Base-by-base conservation (phyloP, 2,329 filamentous ascomycete genomes). In the Chaetomium strumarium region DNA sequence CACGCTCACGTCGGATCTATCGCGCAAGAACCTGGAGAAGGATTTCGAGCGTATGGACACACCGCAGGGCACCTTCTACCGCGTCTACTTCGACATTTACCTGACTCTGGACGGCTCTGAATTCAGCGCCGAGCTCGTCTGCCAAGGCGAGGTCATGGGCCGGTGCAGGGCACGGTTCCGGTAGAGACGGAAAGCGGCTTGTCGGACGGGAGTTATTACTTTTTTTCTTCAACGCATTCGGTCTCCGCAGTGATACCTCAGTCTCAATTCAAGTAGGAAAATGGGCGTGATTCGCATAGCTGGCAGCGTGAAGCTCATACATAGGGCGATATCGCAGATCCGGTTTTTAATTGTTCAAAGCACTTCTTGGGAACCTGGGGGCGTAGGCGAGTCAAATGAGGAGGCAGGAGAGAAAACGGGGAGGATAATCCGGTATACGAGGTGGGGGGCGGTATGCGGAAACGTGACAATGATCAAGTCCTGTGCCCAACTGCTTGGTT, bases 41-140 rank as follows among this genome's bases (percentile, higher is more conserved):
- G 93, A 99, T 70, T 99, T 99, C 66, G 93, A 99, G 74, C 85
- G 93, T 67, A 97, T 97, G 93, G 93, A 97, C 69, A 97, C 93
- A 1, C 91, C 93, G 6, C 92, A 99, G 70, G 93, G 93, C 57
- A 95, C 89, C 3, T 96, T 96, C 71, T 96, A 96, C 76, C 85
- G 90, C 58, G 83, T 86, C 57, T 86, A 86, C 70, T 86, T 86
- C 61, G 83, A 86, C 62, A 86, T 86, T 60, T 95, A 95, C 71
- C 82, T 99, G 60, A 97, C 93, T 0, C 84, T 99, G 14, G 93
- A 99, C 66, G 93, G 93, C 19, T 95, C 89, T 48, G 93, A 99
- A 70, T 97, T 99, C 76, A 97, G 93, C 63, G 93, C 93, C 49
- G 93, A 97, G 75, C 77, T 99, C 37, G 92, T 97, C n/a, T 99